Evolutionary conservation across 2,329 filamentous ascomycete species (phyloP).

Genomic region (Nothophaeocryptopus gaeumannii): DNA sequence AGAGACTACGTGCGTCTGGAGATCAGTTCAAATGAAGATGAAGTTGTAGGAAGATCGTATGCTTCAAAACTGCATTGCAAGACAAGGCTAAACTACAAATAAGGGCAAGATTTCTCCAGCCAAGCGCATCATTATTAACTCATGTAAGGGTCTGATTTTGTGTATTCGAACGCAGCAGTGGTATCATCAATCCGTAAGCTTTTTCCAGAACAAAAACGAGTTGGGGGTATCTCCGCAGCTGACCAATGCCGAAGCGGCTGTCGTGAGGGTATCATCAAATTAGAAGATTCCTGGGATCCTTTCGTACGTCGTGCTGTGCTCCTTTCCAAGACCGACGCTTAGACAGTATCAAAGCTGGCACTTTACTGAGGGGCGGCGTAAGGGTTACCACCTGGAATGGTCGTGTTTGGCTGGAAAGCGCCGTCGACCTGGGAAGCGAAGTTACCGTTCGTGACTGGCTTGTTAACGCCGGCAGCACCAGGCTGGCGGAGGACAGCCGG

Average conservation of each 20-base stretch:
- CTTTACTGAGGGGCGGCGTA: slow-evolving; percentile 28
- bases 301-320: no score
- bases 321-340: background rate
- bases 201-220: slow-evolving; percentile 22
- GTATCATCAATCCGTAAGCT: slow-evolving; percentile 26
- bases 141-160: background rate
- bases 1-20: no score
- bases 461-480: background rate
- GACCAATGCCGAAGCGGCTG: slow-evolving; percentile 24
- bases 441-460: slow-evolving; percentile 21
- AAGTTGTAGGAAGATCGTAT: no score
- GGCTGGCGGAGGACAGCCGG: slow-evolving; percentile 25
- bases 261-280: slow-evolving; percentile 17
- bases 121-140: slow-evolving; percentile 4
- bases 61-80: background rate
- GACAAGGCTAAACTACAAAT: background rate
- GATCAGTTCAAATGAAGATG: no score
- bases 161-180: slow-evolving; percentile 23
- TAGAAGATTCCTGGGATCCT: no score
- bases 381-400: slow-evolving; percentile 13
- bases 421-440: slow-evolving; percentile 45
- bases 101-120: background rate
- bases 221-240: slow-evolving; percentile 23
- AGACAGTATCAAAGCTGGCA: background rate
- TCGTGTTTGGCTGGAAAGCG: slow-evolving; percentile 30